A percentile compares a stretch with the other conserved stretches of the same genome.
Evolutionary conservation across 306 rosid genomes (phyloP).

Genomic region (Prunus dulcis): DNA sequence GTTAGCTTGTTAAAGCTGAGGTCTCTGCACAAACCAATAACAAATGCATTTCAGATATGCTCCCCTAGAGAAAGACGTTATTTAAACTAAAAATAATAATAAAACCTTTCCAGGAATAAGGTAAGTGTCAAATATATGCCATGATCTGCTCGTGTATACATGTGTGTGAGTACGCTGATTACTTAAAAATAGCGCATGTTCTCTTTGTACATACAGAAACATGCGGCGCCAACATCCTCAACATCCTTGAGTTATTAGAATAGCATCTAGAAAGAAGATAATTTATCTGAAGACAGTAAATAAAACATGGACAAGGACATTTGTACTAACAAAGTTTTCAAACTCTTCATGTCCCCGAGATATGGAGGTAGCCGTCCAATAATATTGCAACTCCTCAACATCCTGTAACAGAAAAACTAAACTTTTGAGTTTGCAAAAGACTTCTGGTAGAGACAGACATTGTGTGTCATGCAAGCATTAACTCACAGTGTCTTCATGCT

Average conservation of each 20-base stretch:
- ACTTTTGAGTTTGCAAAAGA: conserved; percentile 6
- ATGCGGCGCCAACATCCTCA: not conserved
- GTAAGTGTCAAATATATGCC: no score
- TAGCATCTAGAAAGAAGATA: not conserved
- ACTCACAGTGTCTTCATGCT: conserved; percentile 50
- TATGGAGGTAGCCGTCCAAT: conserved; percentile 47
- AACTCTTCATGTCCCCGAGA: conserved; percentile 31
- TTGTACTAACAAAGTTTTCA: conserved; percentile 48
- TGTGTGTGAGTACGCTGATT: no score
- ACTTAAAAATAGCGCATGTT: no score
- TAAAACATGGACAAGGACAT: not conserved
- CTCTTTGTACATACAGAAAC: no score
- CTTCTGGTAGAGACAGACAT: not conserved
- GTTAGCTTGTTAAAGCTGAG: conserved; percentile 70
- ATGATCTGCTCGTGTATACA: no score
- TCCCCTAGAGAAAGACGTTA: rapidly evolving
- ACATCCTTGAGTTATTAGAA: not conserved
- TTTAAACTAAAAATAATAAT: no score
- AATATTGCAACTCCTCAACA: conserved; percentile 69
- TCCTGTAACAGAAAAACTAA: conserved; percentile 35
- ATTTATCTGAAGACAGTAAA: not conserved
- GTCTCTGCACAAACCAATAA: conserved; percentile 51
- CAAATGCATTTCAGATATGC: not conserved
- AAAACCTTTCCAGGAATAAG: no score
- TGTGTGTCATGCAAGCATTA: not conserved